phyloP scores from a whole-genome alignment of 2,329 filamentous ascomycete genomes.

The Claviceps sp. region DNA sequence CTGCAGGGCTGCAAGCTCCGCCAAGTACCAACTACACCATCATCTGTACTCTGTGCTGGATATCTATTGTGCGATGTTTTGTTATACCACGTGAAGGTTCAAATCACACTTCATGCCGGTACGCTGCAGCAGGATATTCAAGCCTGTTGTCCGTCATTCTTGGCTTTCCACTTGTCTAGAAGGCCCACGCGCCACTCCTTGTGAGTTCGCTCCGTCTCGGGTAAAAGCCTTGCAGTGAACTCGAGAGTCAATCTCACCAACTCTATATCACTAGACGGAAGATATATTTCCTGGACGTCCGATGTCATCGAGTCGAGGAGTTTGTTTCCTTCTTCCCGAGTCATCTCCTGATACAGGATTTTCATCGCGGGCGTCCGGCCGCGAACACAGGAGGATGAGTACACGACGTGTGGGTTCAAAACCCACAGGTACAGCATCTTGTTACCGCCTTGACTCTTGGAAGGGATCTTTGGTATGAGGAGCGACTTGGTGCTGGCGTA shows the following conservation, averaged over 20 bases:
- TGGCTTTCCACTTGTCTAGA: constrained; percentile 29
- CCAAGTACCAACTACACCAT: too few relatives aligned
- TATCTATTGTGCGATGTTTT: too few relatives aligned
- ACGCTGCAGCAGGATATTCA: too few relatives aligned
- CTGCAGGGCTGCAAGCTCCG: too few relatives aligned
- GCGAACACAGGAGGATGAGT: constrained; percentile 27
- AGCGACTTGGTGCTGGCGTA: constrained; percentile 45
- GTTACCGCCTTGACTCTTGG: neutral
- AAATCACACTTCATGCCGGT: too few relatives aligned
- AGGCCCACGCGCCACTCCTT: constrained; percentile 56
- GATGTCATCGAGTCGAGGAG: constrained; percentile 38
- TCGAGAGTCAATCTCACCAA: constrained; percentile 30
- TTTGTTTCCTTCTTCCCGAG: constrained; percentile 28
- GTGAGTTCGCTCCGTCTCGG: constrained; percentile 41
- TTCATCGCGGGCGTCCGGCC: constrained; percentile 32
- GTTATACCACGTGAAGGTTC: too few relatives aligned
- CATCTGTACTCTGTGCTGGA: too few relatives aligned
- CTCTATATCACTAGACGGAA: constrained; percentile 37
- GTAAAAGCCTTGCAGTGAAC: constrained; percentile 37
- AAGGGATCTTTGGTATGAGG: constrained; percentile 23
- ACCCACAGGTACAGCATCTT: constrained; percentile 38
- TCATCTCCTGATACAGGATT: constrained; percentile 35
- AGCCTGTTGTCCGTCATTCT: neutral
- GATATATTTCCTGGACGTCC: constrained; percentile 43
- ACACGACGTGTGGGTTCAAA: constrained; percentile 40